Conservation (phyloP, 2,329 filamentous ascomycete genomes). For the Pseudogymnoascus sp. region DNA sequence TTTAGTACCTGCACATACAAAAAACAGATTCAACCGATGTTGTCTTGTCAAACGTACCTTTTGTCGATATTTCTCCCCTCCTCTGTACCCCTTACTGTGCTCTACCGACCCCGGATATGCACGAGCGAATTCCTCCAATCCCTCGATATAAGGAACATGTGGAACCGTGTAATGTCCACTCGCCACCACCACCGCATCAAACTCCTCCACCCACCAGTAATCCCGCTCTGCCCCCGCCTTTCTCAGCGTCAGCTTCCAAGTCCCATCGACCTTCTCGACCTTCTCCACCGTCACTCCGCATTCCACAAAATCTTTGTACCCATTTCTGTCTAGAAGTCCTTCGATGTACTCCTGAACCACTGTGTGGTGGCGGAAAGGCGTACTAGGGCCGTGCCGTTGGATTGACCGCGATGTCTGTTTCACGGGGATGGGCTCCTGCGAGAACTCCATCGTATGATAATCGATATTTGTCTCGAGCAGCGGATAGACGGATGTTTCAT, state of each 20-base stretch:
- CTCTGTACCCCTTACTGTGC: constrained; percentile 69
- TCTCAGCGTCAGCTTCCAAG: constrained; percentile 49
- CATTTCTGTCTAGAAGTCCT: constrained; percentile 42
- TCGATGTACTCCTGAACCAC: constrained; percentile 50
- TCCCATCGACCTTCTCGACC: constrained; percentile 40
- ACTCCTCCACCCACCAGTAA: constrained; percentile 55
- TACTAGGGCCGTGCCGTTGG: constrained; percentile 45
- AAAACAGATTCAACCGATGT: constrained; percentile 24
- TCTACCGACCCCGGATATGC: constrained; percentile 46
- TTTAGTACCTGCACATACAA: neutral
- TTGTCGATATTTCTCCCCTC: constrained; percentile 48
- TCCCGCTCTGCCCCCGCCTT: constrained; percentile 37
- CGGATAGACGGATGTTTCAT: constrained; percentile 54
- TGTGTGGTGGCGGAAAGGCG: constrained; percentile 56
- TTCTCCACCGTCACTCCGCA: constrained; percentile 57
- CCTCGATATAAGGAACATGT: constrained; percentile 52
- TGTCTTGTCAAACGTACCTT: constrained; percentile 30
- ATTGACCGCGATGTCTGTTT: constrained; percentile 36
- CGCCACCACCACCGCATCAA: constrained; percentile 62
- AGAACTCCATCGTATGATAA: constrained; percentile 52
- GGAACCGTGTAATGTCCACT: constrained; percentile 63
- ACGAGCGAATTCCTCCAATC: constrained; percentile 50
- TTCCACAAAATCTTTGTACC: constrained; percentile 45
- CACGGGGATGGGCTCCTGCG: constrained; percentile 46
- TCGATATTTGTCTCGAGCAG: constrained; percentile 61